Percentiles rank a stretch among this genome's conserved stretches.
Conservation (phyloP, 2,329 filamentous ascomycete species). For the Alternaria novae-zelandiae region DNA sequence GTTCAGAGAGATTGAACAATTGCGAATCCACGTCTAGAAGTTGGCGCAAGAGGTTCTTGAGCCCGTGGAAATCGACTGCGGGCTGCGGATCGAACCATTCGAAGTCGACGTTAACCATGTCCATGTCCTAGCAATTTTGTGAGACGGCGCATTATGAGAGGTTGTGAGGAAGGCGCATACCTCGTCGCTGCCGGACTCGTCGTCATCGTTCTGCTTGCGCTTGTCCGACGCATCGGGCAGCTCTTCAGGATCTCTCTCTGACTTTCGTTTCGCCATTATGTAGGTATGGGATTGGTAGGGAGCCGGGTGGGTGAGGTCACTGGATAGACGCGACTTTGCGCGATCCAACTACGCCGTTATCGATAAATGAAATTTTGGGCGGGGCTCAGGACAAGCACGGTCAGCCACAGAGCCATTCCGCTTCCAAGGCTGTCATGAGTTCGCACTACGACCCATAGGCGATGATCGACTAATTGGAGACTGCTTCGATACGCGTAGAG, state of each 20-base stretch:
- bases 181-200: conserved; percentile 49
- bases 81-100: conserved; percentile 98
- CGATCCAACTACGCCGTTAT: conserved; percentile 1
- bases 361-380: conserved; percentile 12
- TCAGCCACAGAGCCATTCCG: not conserved
- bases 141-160: conserved; percentile 11
- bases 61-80: conserved; percentile 90
- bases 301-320: not conserved
- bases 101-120: conserved; percentile 94
- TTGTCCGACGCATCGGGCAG: conserved; percentile 45
- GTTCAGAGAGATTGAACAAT: conserved; percentile 84
- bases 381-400: not conserved
- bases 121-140: conserved; percentile 70
- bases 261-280: conserved; percentile 48
- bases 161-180: conserved; percentile 26
- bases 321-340: conserved; percentile 11
- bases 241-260: conserved; percentile 41
- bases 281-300: not conserved
- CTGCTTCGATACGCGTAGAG: too few species aligned
- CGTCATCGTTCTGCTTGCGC: conserved; percentile 38
- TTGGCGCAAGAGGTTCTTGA: conserved; percentile 88
- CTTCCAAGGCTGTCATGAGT: not conserved
- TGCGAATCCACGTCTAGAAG: conserved; percentile 87
- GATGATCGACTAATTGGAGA: not conserved
- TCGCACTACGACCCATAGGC: not conserved